Percentiles rank a stretch among this genome's conserved stretches.
Evolutionary conservation across 1,284 basidiomycete genomes (phyloP).

Genomic region (Singerocomus rubriflavus): DNA sequence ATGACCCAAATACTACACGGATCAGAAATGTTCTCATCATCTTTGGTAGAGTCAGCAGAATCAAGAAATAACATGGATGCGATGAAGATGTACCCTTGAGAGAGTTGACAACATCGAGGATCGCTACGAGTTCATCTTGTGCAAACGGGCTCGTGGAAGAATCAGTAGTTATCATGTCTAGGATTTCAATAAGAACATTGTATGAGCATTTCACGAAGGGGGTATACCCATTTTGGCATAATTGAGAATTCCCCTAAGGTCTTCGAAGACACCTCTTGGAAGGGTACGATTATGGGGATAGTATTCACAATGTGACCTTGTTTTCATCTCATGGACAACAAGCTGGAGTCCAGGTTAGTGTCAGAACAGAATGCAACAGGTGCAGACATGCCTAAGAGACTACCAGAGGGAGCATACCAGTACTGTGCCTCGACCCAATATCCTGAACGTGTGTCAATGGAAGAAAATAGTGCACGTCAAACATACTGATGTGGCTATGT

Average conservation of each 20-base stretch:
- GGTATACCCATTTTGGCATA: slow-evolving; percentile 18
- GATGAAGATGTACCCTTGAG: slow-evolving; percentile 10
- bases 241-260: slow-evolving; percentile 22
- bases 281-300: slow-evolving; percentile 15
- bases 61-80: not conserved
- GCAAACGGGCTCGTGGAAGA: slow-evolving; percentile 20
- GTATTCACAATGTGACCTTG: slow-evolving; percentile 22
- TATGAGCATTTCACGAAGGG: not conserved
- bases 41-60: slow-evolving; percentile 7
- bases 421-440: slow-evolving; percentile 18
- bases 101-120: slow-evolving; percentile 19
- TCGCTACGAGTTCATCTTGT: slow-evolving; percentile 12
- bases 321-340: not conserved
- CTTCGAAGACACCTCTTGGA: slow-evolving; percentile 5
- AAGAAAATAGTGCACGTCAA: not conserved
- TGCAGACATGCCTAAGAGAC: not conserved
- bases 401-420: slow-evolving; percentile 4
- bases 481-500: slow-evolving; percentile 20
- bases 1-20: slow-evolving; percentile 19
- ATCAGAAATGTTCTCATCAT: slow-evolving; percentile 3
- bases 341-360: slow-evolving; percentile 4
- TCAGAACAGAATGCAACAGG: not conserved
- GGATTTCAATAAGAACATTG: not conserved
- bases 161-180: slow-evolving; percentile 22
- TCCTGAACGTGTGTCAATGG: slow-evolving; percentile 11